These are phyloP conservation scores for Ensete glaucum DNA, from an alignment of 176 grass and related monocot species.

Conservation along the genomic window DNA sequence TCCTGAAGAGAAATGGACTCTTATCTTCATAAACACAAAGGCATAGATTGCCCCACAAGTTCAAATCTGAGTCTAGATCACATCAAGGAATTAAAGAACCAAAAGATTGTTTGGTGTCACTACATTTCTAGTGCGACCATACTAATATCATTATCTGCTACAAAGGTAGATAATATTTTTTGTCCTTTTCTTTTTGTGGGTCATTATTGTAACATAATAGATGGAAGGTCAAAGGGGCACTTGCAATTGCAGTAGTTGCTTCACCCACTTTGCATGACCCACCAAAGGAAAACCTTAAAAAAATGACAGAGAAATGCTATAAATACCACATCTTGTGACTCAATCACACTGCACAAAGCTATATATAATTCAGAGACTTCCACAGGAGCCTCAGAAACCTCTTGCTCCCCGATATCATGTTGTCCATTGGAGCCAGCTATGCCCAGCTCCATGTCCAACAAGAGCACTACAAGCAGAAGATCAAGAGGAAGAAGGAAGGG, in stretches of 20 bases:
- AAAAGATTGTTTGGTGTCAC: too few species aligned
- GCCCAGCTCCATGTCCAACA: constrained; percentile 10
- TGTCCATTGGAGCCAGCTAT: constrained; percentile 8
- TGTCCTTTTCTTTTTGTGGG: too few species aligned
- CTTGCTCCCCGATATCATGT: neutral
- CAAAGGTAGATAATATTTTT: too few species aligned
- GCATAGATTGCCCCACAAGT: too few species aligned
- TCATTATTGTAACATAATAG: neutral
- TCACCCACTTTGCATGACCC: neutral
- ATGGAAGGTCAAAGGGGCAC: constrained; percentile 11
- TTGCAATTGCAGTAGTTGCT: neutral
- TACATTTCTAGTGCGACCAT: too few species aligned
- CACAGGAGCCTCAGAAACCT: neutral
- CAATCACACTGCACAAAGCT: neutral
- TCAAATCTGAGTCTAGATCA: too few species aligned
- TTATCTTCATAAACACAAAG: too few species aligned
- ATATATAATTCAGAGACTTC: neutral
- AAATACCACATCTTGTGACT: neutral
- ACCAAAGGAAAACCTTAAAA: neutral
- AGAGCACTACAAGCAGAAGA: constrained; percentile 7
- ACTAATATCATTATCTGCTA: too few species aligned
- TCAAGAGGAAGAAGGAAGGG: neutral
- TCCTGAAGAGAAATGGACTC: too few species aligned
- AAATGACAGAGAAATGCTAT: neutral
- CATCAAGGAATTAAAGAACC: too few species aligned